Evolutionary conservation across 163 green algal species (phyloP).

Genomic region (Scenedesmus sp.): DNA sequence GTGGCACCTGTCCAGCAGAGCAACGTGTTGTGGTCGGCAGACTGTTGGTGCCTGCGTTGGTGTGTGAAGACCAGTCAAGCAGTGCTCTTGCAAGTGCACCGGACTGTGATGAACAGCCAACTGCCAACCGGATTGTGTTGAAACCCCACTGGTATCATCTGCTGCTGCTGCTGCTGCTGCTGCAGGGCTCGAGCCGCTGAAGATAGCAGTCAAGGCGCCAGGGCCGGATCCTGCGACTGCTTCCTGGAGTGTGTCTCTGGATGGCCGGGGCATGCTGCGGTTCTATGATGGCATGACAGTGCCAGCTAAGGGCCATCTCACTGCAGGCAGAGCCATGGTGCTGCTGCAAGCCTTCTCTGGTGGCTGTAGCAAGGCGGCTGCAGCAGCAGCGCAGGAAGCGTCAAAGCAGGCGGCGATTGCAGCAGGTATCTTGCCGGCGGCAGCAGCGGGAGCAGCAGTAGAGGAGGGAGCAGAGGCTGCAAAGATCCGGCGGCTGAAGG

Average conservation of each 20-base stretch:
- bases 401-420: slow-evolving; percentile 36
- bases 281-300: slow-evolving; percentile 40
- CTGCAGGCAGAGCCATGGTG: slow-evolving; percentile 43
- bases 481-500: slow-evolving; percentile 14
- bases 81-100: too few relatives aligned
- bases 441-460: neutral
- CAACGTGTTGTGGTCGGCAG: too few relatives aligned
- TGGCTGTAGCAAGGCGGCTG: slow-evolving; percentile 30
- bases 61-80: too few relatives aligned
- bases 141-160: neutral
- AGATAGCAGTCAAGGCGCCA: slow-evolving; percentile 25
- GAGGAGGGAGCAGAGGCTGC: slow-evolving; percentile 15
- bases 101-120: too few relatives aligned
- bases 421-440: slow-evolving; percentile 26
- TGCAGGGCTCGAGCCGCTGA: neutral
- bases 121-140: too few relatives aligned
- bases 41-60: too few relatives aligned
- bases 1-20: too few relatives aligned
- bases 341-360: slow-evolving; percentile 20
- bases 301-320: slow-evolving; percentile 20
- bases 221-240: neutral
- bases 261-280: slow-evolving; percentile 19
- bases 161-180: neutral
- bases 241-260: slow-evolving; percentile 33
- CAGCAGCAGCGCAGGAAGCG: slow-evolving; percentile 36